These are phyloP conservation scores for Suillus occidentalis DNA, from an alignment of 768 basidiomycete genomes.

Conservation along the genomic window DNA sequence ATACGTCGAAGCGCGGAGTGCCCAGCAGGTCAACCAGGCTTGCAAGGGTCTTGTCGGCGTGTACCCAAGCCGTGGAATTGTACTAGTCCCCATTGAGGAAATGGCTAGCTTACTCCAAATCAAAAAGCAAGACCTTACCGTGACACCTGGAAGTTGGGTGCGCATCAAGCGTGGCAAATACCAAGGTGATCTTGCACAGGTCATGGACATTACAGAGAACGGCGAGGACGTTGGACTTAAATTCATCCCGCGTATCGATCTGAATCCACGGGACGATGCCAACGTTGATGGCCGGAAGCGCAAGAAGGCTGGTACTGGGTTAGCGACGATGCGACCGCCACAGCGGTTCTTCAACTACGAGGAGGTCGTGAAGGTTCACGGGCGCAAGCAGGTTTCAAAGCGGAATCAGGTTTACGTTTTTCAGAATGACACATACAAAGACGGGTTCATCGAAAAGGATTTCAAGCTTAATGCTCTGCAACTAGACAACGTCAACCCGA, in stretches of 20 bases:
- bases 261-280: slow-evolving; percentile 84
- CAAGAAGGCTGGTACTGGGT: slow-evolving; percentile 56
- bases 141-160: slow-evolving; percentile 90
- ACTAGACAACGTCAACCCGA: slow-evolving; percentile 90
- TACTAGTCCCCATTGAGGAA: slow-evolving; percentile 92
- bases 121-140: slow-evolving; percentile 87
- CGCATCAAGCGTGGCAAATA: slow-evolving; percentile 94
- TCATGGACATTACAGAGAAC: slow-evolving; percentile 90
- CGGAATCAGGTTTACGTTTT: slow-evolving; percentile 81
- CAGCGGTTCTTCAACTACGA: slow-evolving; percentile 93
- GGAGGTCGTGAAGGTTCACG: slow-evolving; percentile 85
- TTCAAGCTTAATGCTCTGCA: slow-evolving; percentile 78
- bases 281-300: slow-evolving; percentile 72
- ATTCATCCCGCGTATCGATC: slow-evolving; percentile 96
- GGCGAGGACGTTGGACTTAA: slow-evolving; percentile 91
- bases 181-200: slow-evolving; percentile 91
- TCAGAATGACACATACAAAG: slow-evolving; percentile 89
- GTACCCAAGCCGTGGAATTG: slow-evolving; percentile 78
- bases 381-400: slow-evolving; percentile 72
- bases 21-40: slow-evolving; percentile 83
- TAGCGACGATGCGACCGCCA: slow-evolving; percentile 75
- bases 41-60: slow-evolving; percentile 91
- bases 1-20: slow-evolving; percentile 91
- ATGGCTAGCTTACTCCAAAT: slow-evolving; percentile 96
- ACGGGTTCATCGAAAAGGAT: slow-evolving; percentile 97